These are phyloP conservation scores for Zygosaccharomyces sapae DNA, from an alignment of 1,139 yeast species.

Conservation along the genomic window DNA sequence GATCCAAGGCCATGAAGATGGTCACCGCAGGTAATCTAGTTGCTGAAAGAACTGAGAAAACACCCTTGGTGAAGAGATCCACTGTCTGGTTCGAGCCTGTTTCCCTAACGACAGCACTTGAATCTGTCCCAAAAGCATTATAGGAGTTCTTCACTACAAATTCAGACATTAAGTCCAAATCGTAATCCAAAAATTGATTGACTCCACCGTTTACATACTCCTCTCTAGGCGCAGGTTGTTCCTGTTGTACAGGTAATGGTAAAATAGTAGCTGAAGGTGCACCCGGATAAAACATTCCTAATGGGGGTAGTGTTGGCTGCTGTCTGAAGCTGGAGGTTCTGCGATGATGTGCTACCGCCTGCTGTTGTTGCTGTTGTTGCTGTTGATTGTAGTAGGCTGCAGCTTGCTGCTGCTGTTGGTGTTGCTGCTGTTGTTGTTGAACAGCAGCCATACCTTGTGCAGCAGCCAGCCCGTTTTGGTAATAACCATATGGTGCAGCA, in stretches of 20 bases:
- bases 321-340: slow-evolving; percentile 15
- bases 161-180: slow-evolving; percentile 68
- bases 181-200: slow-evolving; percentile 72
- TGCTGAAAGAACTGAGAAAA: slow-evolving; percentile 73
- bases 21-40: slow-evolving; percentile 85
- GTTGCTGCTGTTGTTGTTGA: slow-evolving; percentile 5
- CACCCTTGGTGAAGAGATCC: slow-evolving; percentile 53
- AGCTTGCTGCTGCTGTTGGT: slow-evolving; percentile 9
- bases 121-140: slow-evolving; percentile 55
- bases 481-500: slow-evolving; percentile 4
- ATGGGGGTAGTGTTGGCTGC: slow-evolving; percentile 21
- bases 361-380: slow-evolving; percentile 9
- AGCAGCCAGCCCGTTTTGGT: slow-evolving; percentile 4
- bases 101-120: slow-evolving; percentile 20
- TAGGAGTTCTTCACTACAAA: slow-evolving; percentile 52
- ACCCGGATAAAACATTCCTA: slow-evolving; percentile 20
- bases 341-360: slow-evolving; percentile 10
- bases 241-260: slow-evolving; percentile 12
- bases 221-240: slow-evolving; percentile 12
- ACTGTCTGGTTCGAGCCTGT: slow-evolving; percentile 40
- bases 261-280: slow-evolving; percentile 17
- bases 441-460: slow-evolving; percentile 6
- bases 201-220: slow-evolving; percentile 63
- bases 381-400: slow-evolving; percentile 5
- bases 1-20: slow-evolving; percentile 71